Conservation (phyloP, 2,329 filamentous ascomycete genomes). For the Penicillium italicum region DNA sequence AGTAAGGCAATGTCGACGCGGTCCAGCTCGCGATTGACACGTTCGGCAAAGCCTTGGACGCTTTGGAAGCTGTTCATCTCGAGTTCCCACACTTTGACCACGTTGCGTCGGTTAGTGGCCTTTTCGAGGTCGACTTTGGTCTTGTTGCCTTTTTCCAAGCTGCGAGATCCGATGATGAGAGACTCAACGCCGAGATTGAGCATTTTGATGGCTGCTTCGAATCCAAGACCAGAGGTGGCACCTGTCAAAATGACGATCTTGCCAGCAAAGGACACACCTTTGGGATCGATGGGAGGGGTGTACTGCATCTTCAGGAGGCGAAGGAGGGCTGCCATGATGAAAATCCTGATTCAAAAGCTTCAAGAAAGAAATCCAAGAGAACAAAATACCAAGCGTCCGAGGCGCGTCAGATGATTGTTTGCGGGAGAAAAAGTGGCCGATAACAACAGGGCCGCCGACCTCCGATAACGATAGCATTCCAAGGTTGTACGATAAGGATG, state of each 20-base stretch:
- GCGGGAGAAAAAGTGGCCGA: neutral
- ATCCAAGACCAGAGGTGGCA: constrained; percentile 50
- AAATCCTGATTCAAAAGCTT: neutral
- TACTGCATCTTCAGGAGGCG: constrained; percentile 32
- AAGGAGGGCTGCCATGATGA: constrained; percentile 29
- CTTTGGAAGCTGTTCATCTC: constrained; percentile 48
- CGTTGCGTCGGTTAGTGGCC: constrained; percentile 28
- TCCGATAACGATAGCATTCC: neutral
- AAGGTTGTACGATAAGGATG: too few species aligned
- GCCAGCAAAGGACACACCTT: constrained; percentile 39
- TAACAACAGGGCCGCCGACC: too few species aligned
- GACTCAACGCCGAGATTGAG: constrained; percentile 41
- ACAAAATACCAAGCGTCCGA: neutral
- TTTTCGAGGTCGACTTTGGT: constrained; percentile 41
- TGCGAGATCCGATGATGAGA: constrained; percentile 49
- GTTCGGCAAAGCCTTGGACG: constrained; percentile 43
- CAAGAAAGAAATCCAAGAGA: neutral
- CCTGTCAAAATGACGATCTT: constrained; percentile 51
- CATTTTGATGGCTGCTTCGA: constrained; percentile 50
- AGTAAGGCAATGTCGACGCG: constrained; percentile 46
- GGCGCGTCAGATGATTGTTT: neutral
- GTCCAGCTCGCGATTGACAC: constrained; percentile 35
- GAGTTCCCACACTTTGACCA: constrained; percentile 45
- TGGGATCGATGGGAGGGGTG: constrained; percentile 37
- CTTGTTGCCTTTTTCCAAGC: constrained; percentile 40